Conservation (phyloP, 768 basidiomycete species). For the Trametes maxima region DNA sequence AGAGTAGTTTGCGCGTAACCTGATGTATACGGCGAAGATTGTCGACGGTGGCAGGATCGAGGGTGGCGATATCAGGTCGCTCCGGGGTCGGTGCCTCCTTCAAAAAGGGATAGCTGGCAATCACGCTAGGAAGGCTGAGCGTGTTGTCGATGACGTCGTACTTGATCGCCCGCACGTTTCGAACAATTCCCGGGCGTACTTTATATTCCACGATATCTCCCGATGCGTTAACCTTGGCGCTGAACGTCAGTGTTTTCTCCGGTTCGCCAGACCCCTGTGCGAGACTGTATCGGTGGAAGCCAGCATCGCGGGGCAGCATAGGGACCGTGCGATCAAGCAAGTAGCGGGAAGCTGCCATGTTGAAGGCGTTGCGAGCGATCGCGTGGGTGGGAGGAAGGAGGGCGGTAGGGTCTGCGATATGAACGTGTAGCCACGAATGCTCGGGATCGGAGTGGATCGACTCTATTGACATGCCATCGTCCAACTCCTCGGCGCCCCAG, state of each 20-base stretch:
- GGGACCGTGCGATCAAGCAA: slow-evolving; percentile 62
- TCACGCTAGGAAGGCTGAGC: slow-evolving; percentile 35
- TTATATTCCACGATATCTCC: slow-evolving; percentile 73
- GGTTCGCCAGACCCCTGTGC: slow-evolving; percentile 40
- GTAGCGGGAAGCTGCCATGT: slow-evolving; percentile 53
- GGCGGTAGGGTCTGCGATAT: slow-evolving; percentile 91
- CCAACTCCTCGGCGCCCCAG: slow-evolving; percentile 76
- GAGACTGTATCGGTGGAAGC: slow-evolving; percentile 54
- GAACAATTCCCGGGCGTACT: slow-evolving; percentile 72
- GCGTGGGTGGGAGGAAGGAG: slow-evolving; percentile 71
- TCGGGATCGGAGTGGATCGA: slow-evolving; percentile 58
- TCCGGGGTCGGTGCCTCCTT: slow-evolving; percentile 21
- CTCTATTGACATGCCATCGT: slow-evolving; percentile 91
- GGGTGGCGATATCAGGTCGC: background rate
- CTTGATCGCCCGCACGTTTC: slow-evolving; percentile 61
- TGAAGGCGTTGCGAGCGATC: slow-evolving; percentile 58
- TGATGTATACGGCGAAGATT: slow-evolving; percentile 37
- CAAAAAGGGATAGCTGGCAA: slow-evolving; percentile 47
- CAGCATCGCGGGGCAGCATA: slow-evolving; percentile 69
- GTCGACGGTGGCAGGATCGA: slow-evolving; percentile 14
- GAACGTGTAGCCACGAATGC: slow-evolving; percentile 81
- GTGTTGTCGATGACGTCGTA: slow-evolving; percentile 70
- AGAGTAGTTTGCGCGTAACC: slow-evolving; percentile 23
- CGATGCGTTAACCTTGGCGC: slow-evolving; percentile 58
- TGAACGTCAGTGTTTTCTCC: slow-evolving; percentile 79